phyloP scores from a whole-genome alignment of 495 filamentous ascomycete species.

The Lophium mytilinum region DNA sequence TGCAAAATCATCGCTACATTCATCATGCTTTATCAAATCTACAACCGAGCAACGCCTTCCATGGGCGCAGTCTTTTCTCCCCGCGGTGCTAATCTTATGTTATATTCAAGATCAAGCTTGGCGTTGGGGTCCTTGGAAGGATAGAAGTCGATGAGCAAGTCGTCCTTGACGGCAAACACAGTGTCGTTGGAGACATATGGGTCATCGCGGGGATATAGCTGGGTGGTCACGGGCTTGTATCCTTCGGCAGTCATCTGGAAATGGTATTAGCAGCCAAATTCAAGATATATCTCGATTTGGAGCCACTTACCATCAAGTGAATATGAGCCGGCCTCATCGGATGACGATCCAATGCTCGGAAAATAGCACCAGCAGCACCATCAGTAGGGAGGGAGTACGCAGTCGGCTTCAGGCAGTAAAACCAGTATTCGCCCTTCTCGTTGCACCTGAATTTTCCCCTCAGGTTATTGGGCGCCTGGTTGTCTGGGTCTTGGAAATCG shows the following conservation, averaged over 20 bases:
- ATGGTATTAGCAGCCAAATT: background rate
- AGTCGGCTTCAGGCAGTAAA: conserved; percentile 78
- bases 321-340: conserved; percentile 37
- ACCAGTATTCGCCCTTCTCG: conserved; percentile 64
- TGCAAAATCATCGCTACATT: background rate
- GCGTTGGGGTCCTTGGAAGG: conserved; percentile 40
- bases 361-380: conserved; percentile 58
- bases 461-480: conserved; percentile 71
- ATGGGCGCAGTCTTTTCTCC: conserved; percentile 13
- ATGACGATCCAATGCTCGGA: conserved; percentile 63
- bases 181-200: conserved; percentile 55
- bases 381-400: conserved; percentile 73
- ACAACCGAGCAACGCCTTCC: conserved; percentile 21
- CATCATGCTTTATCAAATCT: background rate
- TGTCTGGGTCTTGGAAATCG: conserved; percentile 77
- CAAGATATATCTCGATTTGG: background rate
- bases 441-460: conserved; percentile 75
- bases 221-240: conserved; percentile 49
- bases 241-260: conserved; percentile 28
- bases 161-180: conserved; percentile 60
- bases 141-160: conserved; percentile 56
- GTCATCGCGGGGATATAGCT: conserved; percentile 56
- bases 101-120: conserved; percentile 30
- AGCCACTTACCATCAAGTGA: conserved; percentile 30
- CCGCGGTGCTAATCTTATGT: conserved; percentile 31